Percentiles rank a stretch among this genome's conserved stretches.
Evolutionary conservation across 2,329 filamentous ascomycete species (phyloP).

Genomic region (Talaromyces sp.): DNA sequence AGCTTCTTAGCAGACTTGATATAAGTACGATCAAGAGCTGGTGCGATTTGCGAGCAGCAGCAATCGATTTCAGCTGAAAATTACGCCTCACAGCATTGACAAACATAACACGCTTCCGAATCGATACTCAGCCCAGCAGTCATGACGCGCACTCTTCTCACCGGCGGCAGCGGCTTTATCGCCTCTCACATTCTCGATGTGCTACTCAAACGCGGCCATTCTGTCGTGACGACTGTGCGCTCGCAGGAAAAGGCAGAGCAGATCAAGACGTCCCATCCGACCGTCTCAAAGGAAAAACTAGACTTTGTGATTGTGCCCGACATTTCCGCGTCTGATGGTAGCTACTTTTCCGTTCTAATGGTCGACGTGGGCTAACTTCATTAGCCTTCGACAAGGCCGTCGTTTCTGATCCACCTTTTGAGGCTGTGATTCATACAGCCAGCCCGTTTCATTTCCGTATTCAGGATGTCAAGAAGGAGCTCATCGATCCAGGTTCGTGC

Average conservation of each 20-base stretch:
- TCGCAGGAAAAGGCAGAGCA: slow-evolving; percentile 56
- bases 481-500: slow-evolving; percentile 21
- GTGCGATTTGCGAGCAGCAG: not conserved
- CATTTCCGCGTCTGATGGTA: slow-evolving; percentile 50
- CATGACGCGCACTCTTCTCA: slow-evolving; percentile 16
- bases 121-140: not conserved
- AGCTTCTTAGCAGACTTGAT: not conserved
- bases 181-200: slow-evolving; percentile 57
- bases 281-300: slow-evolving; percentile 50
- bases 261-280: slow-evolving; percentile 51
- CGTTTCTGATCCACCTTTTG: slow-evolving; percentile 59
- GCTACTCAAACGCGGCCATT: slow-evolving; percentile 42
- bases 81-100: too few relatives aligned
- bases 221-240: slow-evolving; percentile 59
- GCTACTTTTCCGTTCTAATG: not conserved
- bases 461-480: slow-evolving; percentile 20
- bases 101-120: not conserved
- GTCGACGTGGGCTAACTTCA: not conserved
- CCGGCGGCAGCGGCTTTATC: slow-evolving; percentile 58
- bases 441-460: slow-evolving; percentile 69
- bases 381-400: slow-evolving; percentile 64
- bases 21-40: not conserved
- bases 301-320: slow-evolving; percentile 65
- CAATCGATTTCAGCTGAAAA: not conserved
- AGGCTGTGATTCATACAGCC: slow-evolving; percentile 68